Percentiles rank a stretch among this genome's conserved stretches.
These are phyloP conservation scores for Exophiala sideris DNA, from an alignment of 2,329 filamentous ascomycete genomes.

Conservation along the genomic window DNA sequence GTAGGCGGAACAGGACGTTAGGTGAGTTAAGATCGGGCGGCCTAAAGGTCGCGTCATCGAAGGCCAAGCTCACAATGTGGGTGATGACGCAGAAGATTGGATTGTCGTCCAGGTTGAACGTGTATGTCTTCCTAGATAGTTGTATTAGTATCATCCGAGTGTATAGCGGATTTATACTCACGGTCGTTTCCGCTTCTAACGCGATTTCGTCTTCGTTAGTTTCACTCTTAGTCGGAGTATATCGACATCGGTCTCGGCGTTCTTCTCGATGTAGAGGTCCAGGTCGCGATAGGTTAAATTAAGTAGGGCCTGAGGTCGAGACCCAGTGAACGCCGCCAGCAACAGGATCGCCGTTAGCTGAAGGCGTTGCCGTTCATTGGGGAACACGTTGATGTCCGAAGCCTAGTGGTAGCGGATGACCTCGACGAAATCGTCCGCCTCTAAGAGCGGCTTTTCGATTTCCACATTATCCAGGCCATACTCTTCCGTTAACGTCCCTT, in stretches of 20 bases:
- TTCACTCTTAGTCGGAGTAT: conserved; percentile 7
- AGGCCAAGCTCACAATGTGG: conserved; percentile 11
- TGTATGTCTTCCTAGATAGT: conserved; percentile 2
- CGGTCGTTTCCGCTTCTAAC: conserved; percentile 14
- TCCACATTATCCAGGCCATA: conserved; percentile 14
- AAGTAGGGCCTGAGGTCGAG: conserved; percentile 8
- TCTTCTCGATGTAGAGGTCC: conserved; percentile 14
- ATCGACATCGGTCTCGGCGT: conserved; percentile 11
- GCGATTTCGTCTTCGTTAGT: conserved; percentile 14
- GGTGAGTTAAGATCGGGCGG: conserved; percentile 1
- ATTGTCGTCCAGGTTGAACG: conserved; percentile 12
- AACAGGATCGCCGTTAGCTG: conserved; percentile 14
- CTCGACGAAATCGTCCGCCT: conserved; percentile 16
- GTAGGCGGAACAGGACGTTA: conserved; percentile 2
- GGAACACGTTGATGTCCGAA: conserved; percentile 14
- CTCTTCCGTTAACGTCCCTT: conserved; percentile 17
- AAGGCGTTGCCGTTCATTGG: conserved; percentile 10
- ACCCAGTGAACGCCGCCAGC: conserved; percentile 12
- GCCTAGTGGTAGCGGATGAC: conserved; percentile 15
- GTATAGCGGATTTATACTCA: conserved; percentile 5
- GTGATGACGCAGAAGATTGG: conserved; percentile 14
- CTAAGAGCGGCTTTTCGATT: conserved; percentile 12
- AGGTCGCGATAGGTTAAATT: conserved; percentile 13
- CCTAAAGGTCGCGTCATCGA: conserved; percentile 11
- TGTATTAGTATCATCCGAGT: neutral